Conservation (phyloP, 1,139 yeast genomes). For the Ogataea hybrid region DNA sequence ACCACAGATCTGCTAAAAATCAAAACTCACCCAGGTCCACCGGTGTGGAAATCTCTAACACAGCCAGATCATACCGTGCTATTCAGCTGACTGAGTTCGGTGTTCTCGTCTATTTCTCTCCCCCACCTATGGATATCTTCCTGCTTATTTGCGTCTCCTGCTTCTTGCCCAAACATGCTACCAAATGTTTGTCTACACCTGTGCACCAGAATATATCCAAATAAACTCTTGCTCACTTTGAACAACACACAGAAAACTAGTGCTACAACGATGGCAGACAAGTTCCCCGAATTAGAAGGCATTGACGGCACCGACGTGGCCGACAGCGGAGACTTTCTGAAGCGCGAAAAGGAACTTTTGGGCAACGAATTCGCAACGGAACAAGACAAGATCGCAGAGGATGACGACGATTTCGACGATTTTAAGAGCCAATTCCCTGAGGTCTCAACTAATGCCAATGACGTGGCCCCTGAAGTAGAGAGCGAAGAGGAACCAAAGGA, state of each 20-base stretch:
- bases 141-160: too few species aligned
- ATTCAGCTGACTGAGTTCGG: too few species aligned
- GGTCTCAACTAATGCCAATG: slow-evolving; percentile 35
- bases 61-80: too few species aligned
- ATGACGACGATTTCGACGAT: slow-evolving; percentile 45
- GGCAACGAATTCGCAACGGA: slow-evolving; percentile 77
- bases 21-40: too few species aligned
- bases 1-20: too few species aligned
- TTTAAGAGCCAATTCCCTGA: slow-evolving; percentile 70
- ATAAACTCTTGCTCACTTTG: not conserved
- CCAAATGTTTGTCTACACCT: not conserved
- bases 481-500: slow-evolving; percentile 2
- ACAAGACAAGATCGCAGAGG: slow-evolving; percentile 52
- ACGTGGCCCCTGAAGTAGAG: slow-evolving; percentile 15
- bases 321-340: slow-evolving; percentile 65
- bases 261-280: slow-evolving; percentile 62
- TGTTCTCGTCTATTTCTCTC: too few species aligned
- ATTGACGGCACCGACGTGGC: slow-evolving; percentile 37
- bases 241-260: slow-evolving; percentile 5
- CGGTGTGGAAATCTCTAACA: too few species aligned
- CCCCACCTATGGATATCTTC: too few species aligned
- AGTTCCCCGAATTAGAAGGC: slow-evolving; percentile 79
- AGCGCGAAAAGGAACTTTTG: slow-evolving; percentile 79
- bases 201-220: not conserved
- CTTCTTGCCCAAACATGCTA: not conserved